Evolutionary conservation across 225 moss, liverwort and hornwort species (phyloP), one percentile per base, ranked within the genome.

Genomic region (Anthoceros angustus): DNA sequence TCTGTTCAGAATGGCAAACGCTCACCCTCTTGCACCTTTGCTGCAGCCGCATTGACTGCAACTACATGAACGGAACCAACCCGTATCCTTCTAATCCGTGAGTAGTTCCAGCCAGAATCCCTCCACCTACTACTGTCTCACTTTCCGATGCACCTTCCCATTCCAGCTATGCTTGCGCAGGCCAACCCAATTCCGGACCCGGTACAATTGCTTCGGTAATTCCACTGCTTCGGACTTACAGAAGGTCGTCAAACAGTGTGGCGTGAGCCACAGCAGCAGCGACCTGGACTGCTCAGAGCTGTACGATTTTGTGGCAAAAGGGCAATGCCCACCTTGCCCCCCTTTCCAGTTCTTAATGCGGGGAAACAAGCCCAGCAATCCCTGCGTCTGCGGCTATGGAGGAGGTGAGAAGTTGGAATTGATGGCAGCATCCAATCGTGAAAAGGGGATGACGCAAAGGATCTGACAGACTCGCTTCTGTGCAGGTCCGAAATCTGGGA

Each of bases 11-110:
- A 1, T 32, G 32, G 32, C 32, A 32, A 32, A 15, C 1, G 55
- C 14, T 55, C 18, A 55, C 23, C n/a, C n/a, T 55, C n/a, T 15
- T 0, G 2, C 0, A 8, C 55, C 55, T 55, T 18, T 20, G 10
- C 14, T 9, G 55, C 55, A 55, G 55, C n/a, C 55, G 55, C n/a
- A 55, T 55, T 20, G 55, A 55, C 55, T 55, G 55, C 55, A 55
- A 55, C n/a, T 55, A 55, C n/a, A 55, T 55, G 55, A 55, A 55
- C 23, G 55, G 55, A 0, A 55, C 55, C 55, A 55, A 55, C 55
- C 55, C 55, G 5, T 55, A 55, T 55, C 55, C 55, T 55, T 55
- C 55, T 23, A 20, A 23, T 12, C 55, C 55, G 55, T 55, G 23
- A 18, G 55, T 55, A 18, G n/a, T 12, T 55, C 14, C 55, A 3